Percentiles rank a stretch among this genome's conserved stretches.
Evolutionary conservation across 1,284 basidiomycete species (phyloP).

Genomic region (Meira nashicola): DNA sequence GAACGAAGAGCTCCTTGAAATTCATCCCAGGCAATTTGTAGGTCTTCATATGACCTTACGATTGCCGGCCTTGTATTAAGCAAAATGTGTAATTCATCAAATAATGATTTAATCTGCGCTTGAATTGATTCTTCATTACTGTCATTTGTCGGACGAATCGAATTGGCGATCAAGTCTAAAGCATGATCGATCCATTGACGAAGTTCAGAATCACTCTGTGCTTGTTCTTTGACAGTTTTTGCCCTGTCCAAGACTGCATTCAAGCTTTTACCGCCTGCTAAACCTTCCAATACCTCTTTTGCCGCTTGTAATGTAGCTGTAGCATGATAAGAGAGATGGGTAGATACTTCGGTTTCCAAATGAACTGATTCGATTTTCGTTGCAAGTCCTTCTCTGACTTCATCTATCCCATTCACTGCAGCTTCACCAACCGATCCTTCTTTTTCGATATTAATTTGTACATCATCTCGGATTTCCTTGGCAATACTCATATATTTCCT

Average conservation of each 20-base stretch:
- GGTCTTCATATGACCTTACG: background rate
- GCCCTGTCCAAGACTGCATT: conserved; percentile 2
- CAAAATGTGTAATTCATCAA: background rate
- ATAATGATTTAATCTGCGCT: background rate
- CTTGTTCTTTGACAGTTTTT: background rate
- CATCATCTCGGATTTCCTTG: conserved; percentile 2
- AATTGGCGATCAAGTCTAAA: background rate
- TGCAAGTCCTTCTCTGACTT: background rate
- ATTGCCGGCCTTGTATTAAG: background rate
- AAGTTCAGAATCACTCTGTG: background rate
- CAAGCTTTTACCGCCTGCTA: conserved; percentile 14
- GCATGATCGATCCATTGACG: conserved; percentile 3
- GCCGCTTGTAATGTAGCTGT: conserved; percentile 1
- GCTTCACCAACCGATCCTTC: background rate
- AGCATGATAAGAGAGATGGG: background rate
- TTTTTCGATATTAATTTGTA: conserved; percentile 8
- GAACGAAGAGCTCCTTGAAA: background rate
- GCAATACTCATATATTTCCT: background rate
- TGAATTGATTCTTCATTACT: conserved; percentile 2
- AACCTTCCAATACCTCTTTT: conserved; percentile 13
- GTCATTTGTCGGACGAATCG: too few relatives aligned
- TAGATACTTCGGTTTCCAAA: background rate
- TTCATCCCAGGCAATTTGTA: background rate
- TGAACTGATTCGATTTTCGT: background rate
- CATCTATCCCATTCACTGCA: conserved; percentile 1